Evolutionary conservation across 352 stramenopile species (phyloP), one percentile per base, ranked within the genome.

Genomic region (Phytophthora sp.): DNA sequence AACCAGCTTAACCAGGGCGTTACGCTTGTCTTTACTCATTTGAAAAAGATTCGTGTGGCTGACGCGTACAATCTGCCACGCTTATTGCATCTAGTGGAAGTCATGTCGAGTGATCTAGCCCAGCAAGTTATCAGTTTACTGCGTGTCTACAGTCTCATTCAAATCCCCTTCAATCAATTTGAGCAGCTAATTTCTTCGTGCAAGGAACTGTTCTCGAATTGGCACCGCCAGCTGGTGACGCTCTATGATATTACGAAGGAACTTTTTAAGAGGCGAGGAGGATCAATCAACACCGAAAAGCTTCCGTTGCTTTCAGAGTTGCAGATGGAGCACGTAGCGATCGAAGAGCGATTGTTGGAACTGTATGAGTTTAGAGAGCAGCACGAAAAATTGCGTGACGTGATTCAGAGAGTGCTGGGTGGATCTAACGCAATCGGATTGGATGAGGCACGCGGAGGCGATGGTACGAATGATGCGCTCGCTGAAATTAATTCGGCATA

Each of bases 401-500:
- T 97, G 56, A 92, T 98, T 31, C 76, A 91, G 26, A 82, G 76
- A 38, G 91, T 98, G 3, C 68, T 98, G 13, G 79, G 83, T 13
- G 82, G 72, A 21, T 76, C 82, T 5, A 67, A 68, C 31, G 48
- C 31, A 1, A 61, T 66, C 38, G 61, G 62, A 41, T n/a, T 74
- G 7, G 66, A 68, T 1, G 81, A 87, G 35, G 34, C 64, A 27
- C 72, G 79, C 32, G 75, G 62, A 21, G 73, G 65, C 11, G 88
- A 94, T 64, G 76, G 90, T 20, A 89, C 76, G n/a, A 85, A 80
- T 24, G 89, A 97, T 44, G 87, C 90, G 26, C 74, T 94, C 13
- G 65, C 80, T 13, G 87, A 96, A 69, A 92, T 98, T 53, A 95
- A 97, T 51, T 87, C 81, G 4, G 91, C 93, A 1, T 98, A 97